These are phyloP conservation scores for Plenodomus tracheiphilus DNA, from an alignment of 2,329 filamentous ascomycete genomes.

Conservation along the genomic window DNA sequence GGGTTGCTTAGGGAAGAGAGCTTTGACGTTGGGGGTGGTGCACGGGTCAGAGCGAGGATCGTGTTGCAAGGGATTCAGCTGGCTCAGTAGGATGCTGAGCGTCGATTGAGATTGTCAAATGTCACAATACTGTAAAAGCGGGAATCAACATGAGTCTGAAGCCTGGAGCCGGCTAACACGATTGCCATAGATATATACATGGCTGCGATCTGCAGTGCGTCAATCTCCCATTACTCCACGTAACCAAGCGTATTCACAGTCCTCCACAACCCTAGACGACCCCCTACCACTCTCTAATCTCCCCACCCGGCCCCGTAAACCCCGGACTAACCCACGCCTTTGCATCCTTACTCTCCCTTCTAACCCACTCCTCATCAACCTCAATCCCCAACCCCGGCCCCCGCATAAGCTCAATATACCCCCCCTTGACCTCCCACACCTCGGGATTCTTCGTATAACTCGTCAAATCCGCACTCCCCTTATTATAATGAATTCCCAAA, in stretches of 20 bases:
- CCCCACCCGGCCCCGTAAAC: constrained; percentile 69
- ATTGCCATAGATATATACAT: too few species aligned
- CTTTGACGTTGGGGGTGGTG: constrained; percentile 34
- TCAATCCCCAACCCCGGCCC: constrained; percentile 71
- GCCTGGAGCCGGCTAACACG: too few species aligned
- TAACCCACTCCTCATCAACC: constrained; percentile 67
- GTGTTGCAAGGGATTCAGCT: constrained; percentile 26
- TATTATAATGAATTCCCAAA: constrained; percentile 77
- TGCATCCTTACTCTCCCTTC: constrained; percentile 61
- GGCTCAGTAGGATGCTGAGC: constrained; percentile 6
- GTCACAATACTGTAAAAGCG: too few species aligned
- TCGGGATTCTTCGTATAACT: constrained; percentile 68
- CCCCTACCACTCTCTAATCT: constrained; percentile 67
- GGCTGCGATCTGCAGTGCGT: too few species aligned
- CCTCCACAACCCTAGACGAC: too few species aligned
- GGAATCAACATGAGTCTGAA: too few species aligned
- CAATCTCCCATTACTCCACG: too few species aligned
- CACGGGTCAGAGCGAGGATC: constrained; percentile 27
- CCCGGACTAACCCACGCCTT: constrained; percentile 68
- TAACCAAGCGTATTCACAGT: too few species aligned
- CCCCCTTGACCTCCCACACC: constrained; percentile 68
- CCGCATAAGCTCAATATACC: constrained; percentile 63
- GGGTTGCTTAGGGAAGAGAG: constrained; percentile 22
- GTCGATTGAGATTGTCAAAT: too few species aligned
- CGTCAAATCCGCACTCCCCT: constrained; percentile 47